Evolutionary conservation across 306 rosid genomes (phyloP), one percentile per base, ranked within the genome.

Genomic region (Rosa persica): DNA sequence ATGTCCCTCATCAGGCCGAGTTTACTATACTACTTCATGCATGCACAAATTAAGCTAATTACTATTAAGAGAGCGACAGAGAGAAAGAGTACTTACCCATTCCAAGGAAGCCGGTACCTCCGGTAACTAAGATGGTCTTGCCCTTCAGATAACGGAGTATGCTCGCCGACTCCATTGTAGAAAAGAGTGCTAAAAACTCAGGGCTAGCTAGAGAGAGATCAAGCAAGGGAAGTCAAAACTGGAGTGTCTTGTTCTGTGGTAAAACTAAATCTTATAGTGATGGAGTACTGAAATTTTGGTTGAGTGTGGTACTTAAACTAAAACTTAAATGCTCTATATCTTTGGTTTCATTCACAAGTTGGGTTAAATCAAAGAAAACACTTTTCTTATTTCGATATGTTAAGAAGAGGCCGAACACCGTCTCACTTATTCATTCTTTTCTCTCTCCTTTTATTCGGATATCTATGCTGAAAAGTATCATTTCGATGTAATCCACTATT

Each of bases 111-210:
- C 80, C 80, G 11, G 80, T 77, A 51, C 67, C 66, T 49, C 87
- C 85, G 0, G 80, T 83, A 8, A 82, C 77, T n/a, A 76, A 73
- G 30, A 79, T 25, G 71, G 67, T 79, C 80, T 85, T 85, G 25
- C 78, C 78, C 34, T 13, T 10, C 38, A 85, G 13, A 57, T 58
- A 82, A 22, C 72, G 44, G 3, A 12, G 13, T 5, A 76, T 54
- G 17, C 72, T 83, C 75, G 76, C 84, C 30, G 66, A 7, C 47
- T 85, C 90, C 90, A 85, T 87, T 25, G 36, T 40, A 20, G 49
- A 40, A 42, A 8, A 36, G 23, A 16, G 22, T 66, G 12, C 46
- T 34, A 38, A 36, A 12, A 61, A n/a, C 30, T 13, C 38, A 10
- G 42, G 13, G 43, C 1, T 19, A 34, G 44, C 46, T 65, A 34